These are phyloP conservation scores for Gossypium trilobum DNA, from an alignment of 441 rosid species.

Conservation along the genomic window DNA sequence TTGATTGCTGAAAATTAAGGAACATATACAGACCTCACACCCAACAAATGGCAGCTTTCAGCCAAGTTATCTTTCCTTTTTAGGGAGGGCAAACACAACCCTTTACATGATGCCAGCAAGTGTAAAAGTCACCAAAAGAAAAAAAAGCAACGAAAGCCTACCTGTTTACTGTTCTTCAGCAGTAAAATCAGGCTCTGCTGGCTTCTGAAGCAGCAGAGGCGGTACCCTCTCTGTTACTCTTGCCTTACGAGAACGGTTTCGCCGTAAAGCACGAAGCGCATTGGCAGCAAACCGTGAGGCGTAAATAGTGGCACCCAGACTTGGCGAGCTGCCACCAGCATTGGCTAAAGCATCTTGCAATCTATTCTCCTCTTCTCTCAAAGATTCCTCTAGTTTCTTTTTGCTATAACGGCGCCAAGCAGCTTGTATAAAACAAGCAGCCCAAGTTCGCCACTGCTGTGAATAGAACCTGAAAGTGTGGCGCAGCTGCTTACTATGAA, in stretches of 20 bases:
- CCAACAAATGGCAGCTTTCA: background rate
- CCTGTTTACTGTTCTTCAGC: slow-evolving; percentile 36
- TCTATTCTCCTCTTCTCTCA: slow-evolving; percentile 52
- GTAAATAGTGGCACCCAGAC: slow-evolving; percentile 66
- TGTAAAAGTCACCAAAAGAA: background rate
- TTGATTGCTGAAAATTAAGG: background rate
- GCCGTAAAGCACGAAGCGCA: slow-evolving; percentile 41
- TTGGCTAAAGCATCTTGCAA: slow-evolving; percentile 66
- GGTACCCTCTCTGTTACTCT: slow-evolving; percentile 47
- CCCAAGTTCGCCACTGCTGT: slow-evolving; percentile 85
- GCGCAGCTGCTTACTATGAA: slow-evolving; percentile 70
- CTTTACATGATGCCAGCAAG: background rate
- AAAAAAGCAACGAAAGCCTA: background rate
- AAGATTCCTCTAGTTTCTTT: slow-evolving; percentile 63
- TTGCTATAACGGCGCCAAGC: slow-evolving; percentile 62
- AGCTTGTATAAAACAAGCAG: slow-evolving; percentile 80
- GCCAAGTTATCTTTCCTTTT: background rate
- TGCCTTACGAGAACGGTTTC: slow-evolving; percentile 35
- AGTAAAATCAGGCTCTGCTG: slow-evolving; percentile 74
- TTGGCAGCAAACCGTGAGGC: slow-evolving; percentile 77
- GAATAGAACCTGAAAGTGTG: slow-evolving; percentile 74
- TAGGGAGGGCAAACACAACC: background rate
- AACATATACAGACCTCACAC: background rate
- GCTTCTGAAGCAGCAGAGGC: slow-evolving; percentile 60
- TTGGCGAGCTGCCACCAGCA: slow-evolving; percentile 49